These are phyloP conservation scores for Elsinoe ampelina DNA, from an alignment of 2,329 filamentous ascomycete genomes.

Conservation along the genomic window DNA sequence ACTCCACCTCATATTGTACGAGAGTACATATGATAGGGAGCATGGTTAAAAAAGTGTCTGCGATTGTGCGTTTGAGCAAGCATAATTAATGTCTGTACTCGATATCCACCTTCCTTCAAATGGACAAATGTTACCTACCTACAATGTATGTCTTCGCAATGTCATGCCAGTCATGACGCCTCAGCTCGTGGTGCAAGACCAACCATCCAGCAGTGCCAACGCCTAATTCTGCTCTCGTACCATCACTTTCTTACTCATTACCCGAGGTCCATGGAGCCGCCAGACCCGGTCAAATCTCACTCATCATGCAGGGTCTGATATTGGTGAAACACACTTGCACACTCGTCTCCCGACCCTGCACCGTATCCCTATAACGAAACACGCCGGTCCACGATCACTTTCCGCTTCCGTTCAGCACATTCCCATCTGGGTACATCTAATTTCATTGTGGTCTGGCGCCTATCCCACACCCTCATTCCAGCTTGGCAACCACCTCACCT, in stretches of 20 bases:
- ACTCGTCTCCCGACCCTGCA: neutral
- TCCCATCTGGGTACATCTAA: neutral
- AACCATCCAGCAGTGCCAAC: neutral
- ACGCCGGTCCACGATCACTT: neutral
- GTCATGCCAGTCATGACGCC: neutral
- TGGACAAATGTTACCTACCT: neutral
- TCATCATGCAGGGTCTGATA: neutral
- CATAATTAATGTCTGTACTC: conserved; percentile 5
- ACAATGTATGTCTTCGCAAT: neutral
- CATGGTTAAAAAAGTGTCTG: neutral
- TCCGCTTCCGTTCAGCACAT: neutral
- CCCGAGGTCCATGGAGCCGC: neutral
- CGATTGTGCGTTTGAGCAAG: neutral
- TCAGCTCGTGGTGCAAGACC: neutral
- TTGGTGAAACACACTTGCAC: neutral
- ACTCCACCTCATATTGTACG: neutral
- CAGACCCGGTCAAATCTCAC: neutral
- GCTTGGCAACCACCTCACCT: neutral
- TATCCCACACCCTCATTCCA: neutral
- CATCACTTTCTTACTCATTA: neutral
- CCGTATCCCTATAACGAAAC: neutral
- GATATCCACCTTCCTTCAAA: neutral
- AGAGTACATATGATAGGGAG: neutral
- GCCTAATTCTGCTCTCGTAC: neutral
- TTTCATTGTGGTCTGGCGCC: neutral